A percentile compares a stretch with the other conserved stretches of the same genome.
Conservation (phyloP, 441 rosid species). For the Gossypium trilobum region DNA sequence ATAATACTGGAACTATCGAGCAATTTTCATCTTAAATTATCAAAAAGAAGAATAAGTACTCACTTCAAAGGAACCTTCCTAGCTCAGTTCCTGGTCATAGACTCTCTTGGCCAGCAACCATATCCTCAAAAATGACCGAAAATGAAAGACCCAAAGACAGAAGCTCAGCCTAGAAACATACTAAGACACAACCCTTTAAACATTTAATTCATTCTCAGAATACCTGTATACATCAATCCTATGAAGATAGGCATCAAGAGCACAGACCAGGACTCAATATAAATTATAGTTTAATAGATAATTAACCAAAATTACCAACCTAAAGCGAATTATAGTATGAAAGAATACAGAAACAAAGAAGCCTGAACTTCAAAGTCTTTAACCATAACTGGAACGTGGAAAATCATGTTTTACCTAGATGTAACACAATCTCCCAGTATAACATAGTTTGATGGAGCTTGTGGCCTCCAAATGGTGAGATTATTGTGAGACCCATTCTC, state of each 20-base stretch:
- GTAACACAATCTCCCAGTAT: slow-evolving; percentile 98
- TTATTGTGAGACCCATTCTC: slow-evolving; percentile 66
- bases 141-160: background rate
- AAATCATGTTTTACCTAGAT: slow-evolving; percentile 52
- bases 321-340: background rate
- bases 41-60: background rate
- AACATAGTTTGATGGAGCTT: slow-evolving; percentile 91
- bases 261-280: background rate
- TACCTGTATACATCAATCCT: background rate
- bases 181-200: background rate
- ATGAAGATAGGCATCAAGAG: background rate
- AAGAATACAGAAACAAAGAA: slow-evolving; percentile 6
- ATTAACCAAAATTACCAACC: slow-evolving; percentile 1
- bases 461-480: slow-evolving; percentile 97
- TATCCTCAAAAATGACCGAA: background rate
- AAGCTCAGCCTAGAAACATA: background rate
- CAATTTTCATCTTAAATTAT: background rate
- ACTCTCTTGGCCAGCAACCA: background rate
- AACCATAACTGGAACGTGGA: background rate
- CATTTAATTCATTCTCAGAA: background rate
- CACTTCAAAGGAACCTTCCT: background rate
- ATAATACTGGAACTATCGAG: background rate
- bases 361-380: background rate
- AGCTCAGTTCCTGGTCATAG: background rate
- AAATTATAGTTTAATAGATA: background rate